Percentiles rank a stretch among this genome's conserved stretches.
Evolutionary conservation across 495 filamentous ascomycete species (phyloP).

Genomic region (Penicillium verhagenii): DNA sequence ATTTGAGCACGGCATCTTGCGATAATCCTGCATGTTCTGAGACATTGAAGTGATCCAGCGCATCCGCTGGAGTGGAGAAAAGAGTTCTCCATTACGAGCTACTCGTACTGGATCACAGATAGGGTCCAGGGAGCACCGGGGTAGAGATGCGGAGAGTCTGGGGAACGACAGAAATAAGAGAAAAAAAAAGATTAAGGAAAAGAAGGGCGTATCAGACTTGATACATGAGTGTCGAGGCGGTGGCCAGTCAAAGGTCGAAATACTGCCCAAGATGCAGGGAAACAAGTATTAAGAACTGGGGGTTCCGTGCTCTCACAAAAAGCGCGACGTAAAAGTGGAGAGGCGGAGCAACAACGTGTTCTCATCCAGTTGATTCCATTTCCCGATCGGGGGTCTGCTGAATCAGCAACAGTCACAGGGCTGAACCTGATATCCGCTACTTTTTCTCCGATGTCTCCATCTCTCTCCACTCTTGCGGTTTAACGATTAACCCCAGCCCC

Average conservation of each 20-base stretch:
- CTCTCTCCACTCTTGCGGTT: neutral
- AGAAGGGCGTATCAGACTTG: constrained; percentile 8
- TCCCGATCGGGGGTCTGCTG: constrained; percentile 14
- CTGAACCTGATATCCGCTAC: neutral
- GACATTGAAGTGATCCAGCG: constrained; percentile 70
- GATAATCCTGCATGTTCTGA: constrained; percentile 66
- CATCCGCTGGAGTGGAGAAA: constrained; percentile 66
- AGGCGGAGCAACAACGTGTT: constrained; percentile 39
- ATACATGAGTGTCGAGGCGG: constrained; percentile 18
- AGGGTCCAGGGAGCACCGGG: constrained; percentile 3
- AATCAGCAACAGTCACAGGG: constrained; percentile 14
- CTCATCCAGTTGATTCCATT: constrained; percentile 28
- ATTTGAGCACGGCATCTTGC: constrained; percentile 61
- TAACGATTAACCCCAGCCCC: neutral
- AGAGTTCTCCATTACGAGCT: constrained; percentile 70
- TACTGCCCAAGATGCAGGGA: constrained; percentile 6
- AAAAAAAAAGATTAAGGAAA: constrained; percentile 16
- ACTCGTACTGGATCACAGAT: constrained; percentile 13
- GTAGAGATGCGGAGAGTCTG: constrained; percentile 18
- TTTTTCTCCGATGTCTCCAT: neutral
- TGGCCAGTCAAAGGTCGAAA: constrained; percentile 10
- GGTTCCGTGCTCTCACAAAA: neutral
- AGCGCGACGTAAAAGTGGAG: constrained; percentile 12
- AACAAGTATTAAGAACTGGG: constrained; percentile 7
- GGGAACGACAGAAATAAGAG: constrained; percentile 11